Percentiles rank a stretch among this genome's conserved stretches.
Conservation (phyloP, 164 flowering plant genomes). For the Magnolia changhungtana region DNA sequence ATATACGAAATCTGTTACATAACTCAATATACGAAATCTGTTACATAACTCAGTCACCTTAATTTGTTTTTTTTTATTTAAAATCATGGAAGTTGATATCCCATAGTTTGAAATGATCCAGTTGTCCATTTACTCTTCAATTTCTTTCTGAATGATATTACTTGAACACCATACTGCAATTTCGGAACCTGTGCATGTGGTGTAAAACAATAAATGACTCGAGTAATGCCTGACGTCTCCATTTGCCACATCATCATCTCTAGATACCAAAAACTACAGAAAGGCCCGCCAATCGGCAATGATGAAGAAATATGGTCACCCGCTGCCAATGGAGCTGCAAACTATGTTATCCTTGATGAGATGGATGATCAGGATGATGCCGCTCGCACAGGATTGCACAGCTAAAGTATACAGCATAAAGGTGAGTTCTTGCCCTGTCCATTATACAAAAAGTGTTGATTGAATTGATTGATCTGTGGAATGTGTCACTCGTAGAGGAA, state of each 20-base stretch:
- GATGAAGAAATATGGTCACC: constrained; percentile 21
- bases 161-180: background rate
- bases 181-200: background rate
- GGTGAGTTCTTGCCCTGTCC: background rate
- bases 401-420: background rate
- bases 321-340: constrained; percentile 39
- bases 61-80: too few species aligned
- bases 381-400: background rate
- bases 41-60: too few species aligned
- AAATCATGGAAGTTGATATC: too few species aligned
- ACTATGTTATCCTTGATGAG: constrained; percentile 87
- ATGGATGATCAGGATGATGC: constrained; percentile 62
- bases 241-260: constrained; percentile 6
- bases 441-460: background rate
- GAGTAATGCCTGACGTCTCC: background rate
- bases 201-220: background rate
- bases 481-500: background rate
- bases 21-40: too few species aligned
- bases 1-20: too few species aligned
- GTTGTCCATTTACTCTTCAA: too few species aligned
- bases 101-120: too few species aligned
- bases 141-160: too few species aligned
- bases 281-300: constrained; percentile 31
- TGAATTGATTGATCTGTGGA: background rate
- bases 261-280: constrained; percentile 75